phyloP scores from a whole-genome alignment of 148 eudicot genomes.

The Dianthus caryophyllus region DNA sequence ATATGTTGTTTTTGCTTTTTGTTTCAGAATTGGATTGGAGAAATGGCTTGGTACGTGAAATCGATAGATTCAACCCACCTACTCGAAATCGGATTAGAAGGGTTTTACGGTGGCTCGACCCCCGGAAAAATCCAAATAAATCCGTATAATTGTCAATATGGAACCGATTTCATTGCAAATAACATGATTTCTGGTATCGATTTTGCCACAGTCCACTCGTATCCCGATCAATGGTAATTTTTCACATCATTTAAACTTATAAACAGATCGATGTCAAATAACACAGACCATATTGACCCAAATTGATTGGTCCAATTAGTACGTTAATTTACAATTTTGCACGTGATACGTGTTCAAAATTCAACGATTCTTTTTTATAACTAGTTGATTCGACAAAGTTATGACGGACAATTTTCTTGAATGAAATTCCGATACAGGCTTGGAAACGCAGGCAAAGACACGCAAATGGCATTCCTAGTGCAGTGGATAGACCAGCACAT shows the following conservation, averaged over 20 bases:
- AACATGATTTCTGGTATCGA: conserved; percentile 50
- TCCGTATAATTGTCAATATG: conserved; percentile 28
- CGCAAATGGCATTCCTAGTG: conserved; percentile 33
- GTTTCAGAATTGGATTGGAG: conserved; percentile 52
- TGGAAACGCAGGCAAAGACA: conserved; percentile 23
- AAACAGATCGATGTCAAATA: too few relatives aligned
- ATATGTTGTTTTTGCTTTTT: background rate
- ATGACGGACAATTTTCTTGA: background rate
- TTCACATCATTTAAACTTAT: background rate
- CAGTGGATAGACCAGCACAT: conserved; percentile 48
- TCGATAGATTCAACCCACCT: conserved; percentile 58
- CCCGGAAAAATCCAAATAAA: conserved; percentile 34
- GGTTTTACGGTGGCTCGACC: conserved; percentile 53
- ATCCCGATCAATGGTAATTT: conserved; percentile 58
- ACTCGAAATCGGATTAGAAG: conserved; percentile 61
- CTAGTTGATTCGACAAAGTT: too few relatives aligned
- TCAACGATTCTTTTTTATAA: too few relatives aligned
- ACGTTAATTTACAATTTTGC: too few relatives aligned
- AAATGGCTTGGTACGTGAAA: conserved; percentile 62
- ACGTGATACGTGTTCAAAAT: too few relatives aligned
- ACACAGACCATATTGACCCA: too few relatives aligned
- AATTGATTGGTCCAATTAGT: too few relatives aligned
- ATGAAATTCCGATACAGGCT: conserved; percentile 31
- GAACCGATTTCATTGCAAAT: conserved; percentile 63
- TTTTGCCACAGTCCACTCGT: conserved; percentile 67